Percentiles rank a stretch among this genome's conserved stretches.
phyloP scores from a whole-genome alignment of 2,329 filamentous ascomycete genomes.

The Stemphylium lycopersici region DNA sequence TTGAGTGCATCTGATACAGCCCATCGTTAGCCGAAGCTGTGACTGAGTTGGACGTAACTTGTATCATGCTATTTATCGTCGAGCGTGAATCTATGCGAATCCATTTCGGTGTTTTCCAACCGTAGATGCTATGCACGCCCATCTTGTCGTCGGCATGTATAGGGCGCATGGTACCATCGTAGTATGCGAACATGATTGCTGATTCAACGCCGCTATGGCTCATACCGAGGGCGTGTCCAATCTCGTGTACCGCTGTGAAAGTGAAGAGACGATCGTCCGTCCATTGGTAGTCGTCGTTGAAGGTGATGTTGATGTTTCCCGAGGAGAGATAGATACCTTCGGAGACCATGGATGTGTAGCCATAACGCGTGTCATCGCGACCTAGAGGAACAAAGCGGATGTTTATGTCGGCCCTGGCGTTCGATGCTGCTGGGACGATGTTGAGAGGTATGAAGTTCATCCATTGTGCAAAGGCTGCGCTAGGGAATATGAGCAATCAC shows the following conservation, averaged over 20 bases:
- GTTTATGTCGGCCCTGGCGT: slow-evolving; percentile 31
- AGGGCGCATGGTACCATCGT: slow-evolving; percentile 27
- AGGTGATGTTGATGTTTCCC: slow-evolving; percentile 38
- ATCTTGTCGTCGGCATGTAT: slow-evolving; percentile 38
- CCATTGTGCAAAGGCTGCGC: slow-evolving; percentile 37
- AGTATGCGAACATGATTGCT: slow-evolving; percentile 40
- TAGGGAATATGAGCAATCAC: slow-evolving; percentile 3
- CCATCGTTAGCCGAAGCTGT: slow-evolving; percentile 23
- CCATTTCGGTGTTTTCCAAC: slow-evolving; percentile 38
- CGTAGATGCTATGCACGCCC: slow-evolving; percentile 36
- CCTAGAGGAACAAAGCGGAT: slow-evolving; percentile 32
- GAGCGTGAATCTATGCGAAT: slow-evolving; percentile 28
- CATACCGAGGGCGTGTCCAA: slow-evolving; percentile 37
- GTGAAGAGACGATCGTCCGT: slow-evolving; percentile 35
- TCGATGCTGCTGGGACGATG: slow-evolving; percentile 22
- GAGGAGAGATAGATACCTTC: slow-evolving; percentile 28
- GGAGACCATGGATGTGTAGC: slow-evolving; percentile 33
- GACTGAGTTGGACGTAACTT: slow-evolving; percentile 22
- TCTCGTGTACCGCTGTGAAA: slow-evolving; percentile 37
- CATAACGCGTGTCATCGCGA: slow-evolving; percentile 26
- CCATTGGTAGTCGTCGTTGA: slow-evolving; percentile 40
- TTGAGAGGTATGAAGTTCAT: slow-evolving; percentile 27
- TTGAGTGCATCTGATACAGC: slow-evolving; percentile 36
- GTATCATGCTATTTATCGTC: slow-evolving; percentile 22
- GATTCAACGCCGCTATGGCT: slow-evolving; percentile 37